Evolutionary conservation across 2,329 filamentous ascomycete species (phyloP).

Genomic region (Ciborinia camelliae): DNA sequence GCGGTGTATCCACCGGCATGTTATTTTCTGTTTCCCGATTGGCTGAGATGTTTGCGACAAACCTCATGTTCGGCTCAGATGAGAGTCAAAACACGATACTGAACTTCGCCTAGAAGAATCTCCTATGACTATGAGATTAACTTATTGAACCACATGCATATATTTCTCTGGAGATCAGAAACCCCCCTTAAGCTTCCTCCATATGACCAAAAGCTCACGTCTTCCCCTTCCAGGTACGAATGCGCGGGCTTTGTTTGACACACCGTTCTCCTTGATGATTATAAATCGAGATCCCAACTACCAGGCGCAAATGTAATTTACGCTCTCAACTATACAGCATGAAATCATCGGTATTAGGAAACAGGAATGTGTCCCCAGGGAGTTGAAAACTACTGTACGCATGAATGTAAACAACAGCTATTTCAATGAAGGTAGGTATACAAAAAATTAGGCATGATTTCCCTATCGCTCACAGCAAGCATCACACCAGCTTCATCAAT

Average conservation of each 20-base stretch:
- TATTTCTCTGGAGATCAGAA: not conserved
- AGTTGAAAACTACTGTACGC: slow-evolving; percentile 63
- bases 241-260: slow-evolving; percentile 47
- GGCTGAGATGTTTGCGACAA: not conserved
- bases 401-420: no score
- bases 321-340: slow-evolving; percentile 74
- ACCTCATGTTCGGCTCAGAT: not conserved
- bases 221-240: not conserved
- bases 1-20: not conserved
- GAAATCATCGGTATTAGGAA: slow-evolving; percentile 75
- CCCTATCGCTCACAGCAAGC: not conserved
- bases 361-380: slow-evolving; percentile 78
- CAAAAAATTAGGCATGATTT: slow-evolving; percentile 13
- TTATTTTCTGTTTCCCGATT: not conserved
- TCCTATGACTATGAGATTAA: not conserved
- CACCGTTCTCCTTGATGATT: slow-evolving; percentile 68
- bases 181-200: not conserved
- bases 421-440: slow-evolving; percentile 65
- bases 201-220: not conserved
- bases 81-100: not conserved
- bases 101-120: not conserved
- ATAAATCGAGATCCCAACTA: slow-evolving; percentile 68
- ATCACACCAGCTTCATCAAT: not conserved
- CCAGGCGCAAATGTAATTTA: slow-evolving; percentile 76
- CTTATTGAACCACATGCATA: not conserved